Conservation (phyloP, 768 basidiomycete species). For the Lentinula boryana region DNA sequence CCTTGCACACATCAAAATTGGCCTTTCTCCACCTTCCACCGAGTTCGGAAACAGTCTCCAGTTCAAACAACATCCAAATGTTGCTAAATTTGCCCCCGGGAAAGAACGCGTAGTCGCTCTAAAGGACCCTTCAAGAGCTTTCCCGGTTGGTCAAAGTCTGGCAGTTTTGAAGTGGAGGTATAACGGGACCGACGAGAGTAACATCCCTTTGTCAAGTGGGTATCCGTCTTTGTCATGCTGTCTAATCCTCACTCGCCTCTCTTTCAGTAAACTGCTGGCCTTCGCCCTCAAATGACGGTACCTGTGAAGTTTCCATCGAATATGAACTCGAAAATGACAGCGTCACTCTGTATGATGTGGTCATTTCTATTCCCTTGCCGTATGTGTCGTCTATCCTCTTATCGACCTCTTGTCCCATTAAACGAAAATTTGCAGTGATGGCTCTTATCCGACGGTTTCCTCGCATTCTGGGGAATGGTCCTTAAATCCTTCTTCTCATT, state of each 20-base stretch:
- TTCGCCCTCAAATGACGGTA: constrained; percentile 85
- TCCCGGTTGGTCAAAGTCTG: constrained; percentile 84
- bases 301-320: constrained; percentile 92
- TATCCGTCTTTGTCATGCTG: constrained; percentile 7
- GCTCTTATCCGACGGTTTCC: constrained; percentile 81
- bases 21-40: constrained; percentile 48
- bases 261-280: constrained; percentile 93
- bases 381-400: constrained; percentile 32
- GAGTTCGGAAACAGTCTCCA: constrained; percentile 68
- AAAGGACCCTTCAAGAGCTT: constrained; percentile 76
- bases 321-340: constrained; percentile 90
- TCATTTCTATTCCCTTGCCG: constrained; percentile 92
- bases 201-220: constrained; percentile 88
- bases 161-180: constrained; percentile 93
- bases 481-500: constrained; percentile 72
- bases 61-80: constrained; percentile 97
- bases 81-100: constrained; percentile 76
- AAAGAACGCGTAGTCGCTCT: constrained; percentile 64
- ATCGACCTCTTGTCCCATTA: not conserved
- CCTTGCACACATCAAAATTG: constrained; percentile 65
- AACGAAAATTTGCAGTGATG: constrained; percentile 36
- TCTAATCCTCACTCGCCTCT: not conserved
- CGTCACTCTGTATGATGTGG: constrained; percentile 75
- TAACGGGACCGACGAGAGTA: constrained; percentile 83
- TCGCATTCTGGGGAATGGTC: constrained; percentile 77